phyloP scores from a whole-genome alignment of 441 rosid species.

The Sinapis alba region DNA sequence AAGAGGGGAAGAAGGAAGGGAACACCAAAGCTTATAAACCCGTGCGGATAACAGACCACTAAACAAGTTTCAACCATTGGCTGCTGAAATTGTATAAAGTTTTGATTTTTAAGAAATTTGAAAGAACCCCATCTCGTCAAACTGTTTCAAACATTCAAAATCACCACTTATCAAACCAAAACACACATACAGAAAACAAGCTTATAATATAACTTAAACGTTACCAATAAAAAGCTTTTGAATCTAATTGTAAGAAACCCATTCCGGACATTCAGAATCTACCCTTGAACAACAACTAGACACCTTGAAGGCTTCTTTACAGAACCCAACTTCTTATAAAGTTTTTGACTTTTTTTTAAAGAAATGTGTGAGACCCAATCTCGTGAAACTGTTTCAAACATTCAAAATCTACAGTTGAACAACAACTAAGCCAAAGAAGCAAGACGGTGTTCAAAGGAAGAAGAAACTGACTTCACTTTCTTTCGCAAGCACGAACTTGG shows the following conservation, averaged over 20 bases:
- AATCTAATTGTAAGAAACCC: neutral
- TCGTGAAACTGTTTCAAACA: too few relatives aligned
- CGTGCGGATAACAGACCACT: neutral
- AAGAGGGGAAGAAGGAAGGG: neutral
- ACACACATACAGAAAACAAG: neutral
- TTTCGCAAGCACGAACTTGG: constrained; percentile 66
- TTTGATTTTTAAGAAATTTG: neutral
- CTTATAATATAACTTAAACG: neutral
- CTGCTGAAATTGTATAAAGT: neutral
- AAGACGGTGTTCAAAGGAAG: neutral
- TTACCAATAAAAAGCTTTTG: neutral
- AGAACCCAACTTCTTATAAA: neutral
- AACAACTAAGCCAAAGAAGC: neutral
- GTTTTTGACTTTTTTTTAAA: neutral
- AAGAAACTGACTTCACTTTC: constrained; percentile 78
- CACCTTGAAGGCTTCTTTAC: constrained; percentile 1
- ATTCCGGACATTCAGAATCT: neutral
- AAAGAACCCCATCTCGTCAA: neutral
- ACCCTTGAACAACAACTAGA: neutral
- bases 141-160: neutral
- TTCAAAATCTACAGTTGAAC: too few relatives aligned
- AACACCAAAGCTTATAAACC: constrained; percentile 10
- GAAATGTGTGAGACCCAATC: neutral
- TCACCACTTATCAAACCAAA: neutral
- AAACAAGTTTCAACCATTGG: neutral